Evolutionary conservation across 2,329 filamentous ascomycete genomes (phyloP).

Genomic region (Aurifilum marmelostoma): DNA sequence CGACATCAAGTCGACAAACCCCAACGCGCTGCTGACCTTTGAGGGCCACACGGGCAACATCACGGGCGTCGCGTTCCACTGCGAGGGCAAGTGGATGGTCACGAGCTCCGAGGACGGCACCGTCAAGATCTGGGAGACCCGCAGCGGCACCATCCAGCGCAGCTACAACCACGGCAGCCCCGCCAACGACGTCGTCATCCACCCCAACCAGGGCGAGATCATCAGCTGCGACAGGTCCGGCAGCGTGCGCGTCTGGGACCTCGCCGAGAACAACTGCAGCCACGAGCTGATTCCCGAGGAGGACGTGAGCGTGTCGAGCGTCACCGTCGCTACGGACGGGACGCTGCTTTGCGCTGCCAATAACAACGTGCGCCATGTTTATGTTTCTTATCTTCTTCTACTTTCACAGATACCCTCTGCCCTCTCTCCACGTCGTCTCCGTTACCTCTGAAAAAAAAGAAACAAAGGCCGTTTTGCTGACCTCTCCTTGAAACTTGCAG

Average conservation of each 20-base stretch:
- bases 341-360: slow-evolving; percentile 92
- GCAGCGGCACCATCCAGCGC: slow-evolving; percentile 82
- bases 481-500: slow-evolving; percentile 48
- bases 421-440: neutral
- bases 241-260: slow-evolving; percentile 92
- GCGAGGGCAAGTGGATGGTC: slow-evolving; percentile 99
- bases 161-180: slow-evolving; percentile 89
- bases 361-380: slow-evolving; percentile 66
- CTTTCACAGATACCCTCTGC: neutral
- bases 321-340: slow-evolving; percentile 94
- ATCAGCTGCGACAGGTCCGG: slow-evolving; percentile 94
- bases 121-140: slow-evolving; percentile 96
- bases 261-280: slow-evolving; percentile 95
- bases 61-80: slow-evolving; percentile 96
- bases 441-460: neutral
- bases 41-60: slow-evolving; percentile 96
- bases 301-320: slow-evolving; percentile 89
- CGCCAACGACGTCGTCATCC: slow-evolving; percentile 98
- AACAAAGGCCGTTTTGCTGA: no score
- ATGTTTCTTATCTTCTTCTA: neutral
- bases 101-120: slow-evolving; percentile 96
- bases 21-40: slow-evolving; percentile 88
- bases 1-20: slow-evolving; percentile 98
- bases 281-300: slow-evolving; percentile 97
- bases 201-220: slow-evolving; percentile 97